Conservation (phyloP, 2,329 filamentous ascomycete genomes). For the Diaporthe eres region DNA sequence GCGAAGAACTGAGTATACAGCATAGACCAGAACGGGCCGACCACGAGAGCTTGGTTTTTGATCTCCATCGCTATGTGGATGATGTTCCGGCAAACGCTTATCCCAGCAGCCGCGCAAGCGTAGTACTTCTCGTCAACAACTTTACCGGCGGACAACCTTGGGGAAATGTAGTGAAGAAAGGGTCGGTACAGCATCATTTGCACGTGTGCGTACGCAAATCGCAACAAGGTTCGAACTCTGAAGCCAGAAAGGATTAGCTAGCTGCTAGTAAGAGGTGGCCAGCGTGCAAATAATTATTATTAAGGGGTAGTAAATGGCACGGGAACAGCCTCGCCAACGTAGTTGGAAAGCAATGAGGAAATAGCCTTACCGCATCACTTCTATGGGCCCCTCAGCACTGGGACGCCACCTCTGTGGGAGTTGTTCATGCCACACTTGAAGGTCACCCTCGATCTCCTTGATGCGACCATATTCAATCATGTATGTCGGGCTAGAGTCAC, state of each 20-base stretch:
- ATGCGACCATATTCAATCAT: conserved; percentile 75
- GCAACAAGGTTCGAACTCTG: conserved; percentile 79
- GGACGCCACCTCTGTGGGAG: conserved; percentile 85
- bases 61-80: conserved; percentile 86
- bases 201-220: conserved; percentile 86
- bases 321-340: neutral
- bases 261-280: neutral
- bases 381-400: conserved; percentile 80
- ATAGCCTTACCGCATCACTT: conserved; percentile 78
- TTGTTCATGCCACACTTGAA: conserved; percentile 74
- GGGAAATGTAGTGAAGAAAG: conserved; percentile 86
- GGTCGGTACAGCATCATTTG: conserved; percentile 87
- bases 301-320: neutral
- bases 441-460: conserved; percentile 74
- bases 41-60: conserved; percentile 80
- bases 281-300: too few relatives aligned
- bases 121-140: conserved; percentile 83
- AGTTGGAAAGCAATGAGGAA: neutral
- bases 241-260: conserved; percentile 42
- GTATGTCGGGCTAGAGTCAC: conserved; percentile 66
- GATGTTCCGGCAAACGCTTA: conserved; percentile 78
- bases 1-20: conserved; percentile 88
- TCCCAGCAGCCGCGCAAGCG: conserved; percentile 75
- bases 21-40: conserved; percentile 89
- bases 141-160: conserved; percentile 67